Percentiles rank a stretch among this genome's conserved stretches.
Conservation (phyloP, 1,284 basidiomycete species). For the Neotropicomus parvogracilis region DNA sequence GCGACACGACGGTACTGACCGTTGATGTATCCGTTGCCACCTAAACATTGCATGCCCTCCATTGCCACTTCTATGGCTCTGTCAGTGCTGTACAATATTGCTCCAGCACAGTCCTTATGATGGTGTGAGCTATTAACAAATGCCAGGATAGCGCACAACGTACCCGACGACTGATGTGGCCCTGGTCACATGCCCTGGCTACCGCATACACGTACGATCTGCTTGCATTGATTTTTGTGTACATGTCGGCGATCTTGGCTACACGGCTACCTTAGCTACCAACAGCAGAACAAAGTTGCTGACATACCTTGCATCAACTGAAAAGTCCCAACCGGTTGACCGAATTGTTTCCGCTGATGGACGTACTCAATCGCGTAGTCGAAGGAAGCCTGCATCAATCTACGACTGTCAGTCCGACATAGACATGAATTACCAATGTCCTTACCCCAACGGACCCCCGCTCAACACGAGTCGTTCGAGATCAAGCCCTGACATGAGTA, state of each 20-base stretch:
- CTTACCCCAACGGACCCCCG: conserved; percentile 68
- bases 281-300: background rate
- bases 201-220: conserved; percentile 93
- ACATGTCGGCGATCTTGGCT: conserved; percentile 91
- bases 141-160: conserved; percentile 26
- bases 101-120: conserved; percentile 84
- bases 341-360: conserved; percentile 90
- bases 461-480: conserved; percentile 89
- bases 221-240: conserved; percentile 87
- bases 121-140: conserved; percentile 4
- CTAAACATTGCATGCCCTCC: conserved; percentile 89
- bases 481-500: conserved; percentile 93
- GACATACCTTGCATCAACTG: conserved; percentile 88
- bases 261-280: conserved; percentile 1
- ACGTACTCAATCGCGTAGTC: conserved; percentile 87
- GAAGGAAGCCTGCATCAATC: conserved; percentile 95
- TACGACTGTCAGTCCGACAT: conserved; percentile 31
- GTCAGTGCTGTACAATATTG: conserved; percentile 89
- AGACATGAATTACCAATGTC: background rate
- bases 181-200: conserved; percentile 81
- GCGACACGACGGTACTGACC: conserved; percentile 41
- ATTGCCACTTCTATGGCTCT: conserved; percentile 86
- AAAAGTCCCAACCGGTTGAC: conserved; percentile 83
- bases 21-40: conserved; percentile 92
- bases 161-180: conserved; percentile 78